These are phyloP conservation scores for Rhodotorula kratochvilovae DNA, from an alignment of 768 basidiomycete genomes.

Conservation along the genomic window DNA sequence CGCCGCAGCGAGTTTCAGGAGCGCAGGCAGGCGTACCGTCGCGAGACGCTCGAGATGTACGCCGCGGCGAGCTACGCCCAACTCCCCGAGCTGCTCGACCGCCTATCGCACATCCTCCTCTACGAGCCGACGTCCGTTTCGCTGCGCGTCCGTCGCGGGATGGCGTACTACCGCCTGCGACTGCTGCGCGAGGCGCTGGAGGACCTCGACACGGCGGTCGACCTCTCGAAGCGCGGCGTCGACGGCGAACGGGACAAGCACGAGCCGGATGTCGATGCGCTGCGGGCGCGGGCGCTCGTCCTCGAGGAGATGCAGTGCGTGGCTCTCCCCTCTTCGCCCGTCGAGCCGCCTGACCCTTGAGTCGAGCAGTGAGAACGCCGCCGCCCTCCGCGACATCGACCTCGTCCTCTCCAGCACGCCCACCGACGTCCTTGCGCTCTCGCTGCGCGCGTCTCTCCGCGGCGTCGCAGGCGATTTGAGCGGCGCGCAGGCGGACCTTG, in stretches of 20 bases:
- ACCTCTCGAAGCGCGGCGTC: constrained; percentile 3
- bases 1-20: constrained; percentile 9
- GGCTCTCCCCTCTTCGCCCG: too few species aligned
- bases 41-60: constrained; percentile 26
- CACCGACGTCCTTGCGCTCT: constrained; percentile 29
- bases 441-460: constrained; percentile 14
- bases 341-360: too few species aligned
- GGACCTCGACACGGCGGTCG: constrained; percentile 24
- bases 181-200: constrained; percentile 3
- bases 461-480: constrained; percentile 7
- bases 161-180: constrained; percentile 23
- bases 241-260: background rate
- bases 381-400: constrained; percentile 6
- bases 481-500: constrained; percentile 21
- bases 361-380: constrained; percentile 1
- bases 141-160: constrained; percentile 15
- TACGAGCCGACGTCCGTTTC: constrained; percentile 30
- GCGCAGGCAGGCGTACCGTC: constrained; percentile 9
- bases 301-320: constrained; percentile 30
- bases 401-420: constrained; percentile 1
- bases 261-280: constrained; percentile 28
- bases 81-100: constrained; percentile 17
- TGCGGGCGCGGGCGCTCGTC: constrained; percentile 29
- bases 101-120: constrained; percentile 31
- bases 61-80: background rate